Evolutionary conservation across 768 basidiomycete species (phyloP), one percentile per base, ranked within the genome.

Genomic region (Hydnomerulius pinastri): DNA sequence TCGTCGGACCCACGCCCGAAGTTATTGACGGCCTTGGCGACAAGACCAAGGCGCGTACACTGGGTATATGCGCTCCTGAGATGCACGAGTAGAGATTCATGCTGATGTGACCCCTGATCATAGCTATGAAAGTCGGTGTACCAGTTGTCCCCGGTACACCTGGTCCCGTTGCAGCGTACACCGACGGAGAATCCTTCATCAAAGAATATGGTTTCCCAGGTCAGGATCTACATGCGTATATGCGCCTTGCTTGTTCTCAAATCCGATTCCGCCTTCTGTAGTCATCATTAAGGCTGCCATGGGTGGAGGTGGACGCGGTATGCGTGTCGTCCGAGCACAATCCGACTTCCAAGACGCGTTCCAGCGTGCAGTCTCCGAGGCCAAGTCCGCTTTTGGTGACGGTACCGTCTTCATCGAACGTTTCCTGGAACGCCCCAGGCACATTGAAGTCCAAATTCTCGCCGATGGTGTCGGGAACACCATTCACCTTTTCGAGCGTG

Each of bases 261-360:
- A 11, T 24, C 50, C 27, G 37, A 43, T 41, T 9, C 61, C 40
- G n/a, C n/a, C n/a, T n/a, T n/a, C 23, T 68, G 25, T 66, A 86
- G 93, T 99, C 47, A 98, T 99, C 70, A 98, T 99, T 82, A 99
- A 98, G 74, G 97, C 97, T 32, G 96, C 96, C 8, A 95, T 97
- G 91, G 96, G 96, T 51, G 96, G 95, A 51, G 96, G 96, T 60
- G 97, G 97, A 46, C 92, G 96, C 60, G 97, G 97, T 53, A 99
- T 98, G 97, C 90, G 97, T 63, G 96, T 99, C 48, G 97, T 99
- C 28, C 86, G 92, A 55, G 92, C 94, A 63, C 88, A 95, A 68
- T 86, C 86, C 25, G 88, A 92, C 59, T 98, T 98, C 79, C 80
- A 92, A 73, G 76, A 81, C 49, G 77, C 89, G 6, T 98, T 98